Percentiles rank a stretch among this genome's conserved stretches.
phyloP scores from a whole-genome alignment of 1,284 basidiomycete genomes.

The Veloboletus limbatus region DNA sequence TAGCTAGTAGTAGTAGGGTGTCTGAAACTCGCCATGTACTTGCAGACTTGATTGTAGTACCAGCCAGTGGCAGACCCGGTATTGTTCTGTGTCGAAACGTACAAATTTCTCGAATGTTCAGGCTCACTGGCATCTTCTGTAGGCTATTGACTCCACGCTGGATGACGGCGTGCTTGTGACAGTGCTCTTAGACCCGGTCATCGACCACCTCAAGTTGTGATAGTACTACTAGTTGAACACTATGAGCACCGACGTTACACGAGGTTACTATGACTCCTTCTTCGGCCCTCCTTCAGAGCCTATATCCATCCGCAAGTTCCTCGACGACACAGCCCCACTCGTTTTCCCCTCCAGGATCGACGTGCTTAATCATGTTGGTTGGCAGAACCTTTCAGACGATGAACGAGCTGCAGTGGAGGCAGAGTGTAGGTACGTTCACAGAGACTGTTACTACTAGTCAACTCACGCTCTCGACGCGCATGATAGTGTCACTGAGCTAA shows the following conservation, averaged over 20 bases:
- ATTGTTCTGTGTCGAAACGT: too few relatives aligned
- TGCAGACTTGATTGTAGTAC: too few relatives aligned
- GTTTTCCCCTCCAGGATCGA: slow-evolving; percentile 10
- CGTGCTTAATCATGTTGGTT: slow-evolving; percentile 18
- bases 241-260: slow-evolving; percentile 27
- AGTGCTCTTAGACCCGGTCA: too few relatives aligned
- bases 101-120: too few relatives aligned
- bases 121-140: too few relatives aligned
- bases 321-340: slow-evolving; percentile 29
- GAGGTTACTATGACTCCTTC: slow-evolving; percentile 30
- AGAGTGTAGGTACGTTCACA: slow-evolving; percentile 42
- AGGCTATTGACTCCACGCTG: too few relatives aligned
- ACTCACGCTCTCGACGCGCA: background rate
- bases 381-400: slow-evolving; percentile 29
- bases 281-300: slow-evolving; percentile 57
- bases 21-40: too few relatives aligned
- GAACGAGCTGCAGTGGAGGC: slow-evolving; percentile 31
- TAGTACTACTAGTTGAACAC: background rate
- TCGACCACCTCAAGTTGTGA: too few relatives aligned
- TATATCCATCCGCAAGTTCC: slow-evolving; percentile 45
- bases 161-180: too few relatives aligned
- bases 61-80: too few relatives aligned
- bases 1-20: too few relatives aligned
- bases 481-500: slow-evolving; percentile 55
- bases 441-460: background rate